Evolutionary conservation across 768 basidiomycete genomes (phyloP).

Genomic region (Boletus subcaerulescens): DNA sequence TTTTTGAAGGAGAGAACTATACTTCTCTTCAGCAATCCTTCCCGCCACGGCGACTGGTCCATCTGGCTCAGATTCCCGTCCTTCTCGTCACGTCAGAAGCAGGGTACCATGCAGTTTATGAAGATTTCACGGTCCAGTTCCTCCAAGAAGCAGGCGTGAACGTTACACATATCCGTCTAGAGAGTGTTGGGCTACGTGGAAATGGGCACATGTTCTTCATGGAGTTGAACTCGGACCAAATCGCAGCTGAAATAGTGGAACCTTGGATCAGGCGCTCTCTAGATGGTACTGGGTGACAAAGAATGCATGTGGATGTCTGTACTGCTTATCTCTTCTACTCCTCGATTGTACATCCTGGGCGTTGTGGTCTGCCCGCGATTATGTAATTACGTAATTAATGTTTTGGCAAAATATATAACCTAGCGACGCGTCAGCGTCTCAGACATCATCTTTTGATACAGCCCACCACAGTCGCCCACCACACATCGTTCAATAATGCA

Average conservation of each 20-base stretch:
- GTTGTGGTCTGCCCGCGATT: background rate
- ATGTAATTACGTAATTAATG: too few relatives aligned
- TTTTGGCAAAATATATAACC: too few relatives aligned
- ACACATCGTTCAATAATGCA: too few relatives aligned
- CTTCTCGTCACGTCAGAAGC: slow-evolving; percentile 48
- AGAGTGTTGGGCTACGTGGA: slow-evolving; percentile 45
- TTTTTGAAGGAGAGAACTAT: slow-evolving; percentile 28
- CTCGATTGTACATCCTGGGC: background rate
- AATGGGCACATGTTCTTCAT: slow-evolving; percentile 60
- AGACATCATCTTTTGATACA: too few relatives aligned
- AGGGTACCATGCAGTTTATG: slow-evolving; percentile 50
- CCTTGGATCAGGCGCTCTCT: slow-evolving; percentile 35
- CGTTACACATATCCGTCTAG: slow-evolving; percentile 40
- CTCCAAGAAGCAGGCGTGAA: slow-evolving; percentile 43
- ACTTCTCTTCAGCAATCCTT: slow-evolving; percentile 43
- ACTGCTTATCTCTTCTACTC: too few relatives aligned
- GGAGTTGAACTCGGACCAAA: slow-evolving; percentile 46
- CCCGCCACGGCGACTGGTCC: slow-evolving; percentile 42
- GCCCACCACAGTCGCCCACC: too few relatives aligned
- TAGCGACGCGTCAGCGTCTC: too few relatives aligned
- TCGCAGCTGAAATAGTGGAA: slow-evolving; percentile 39
- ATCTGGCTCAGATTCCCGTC: slow-evolving; percentile 43
- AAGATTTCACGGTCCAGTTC: slow-evolving; percentile 43
- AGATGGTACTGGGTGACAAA: background rate
- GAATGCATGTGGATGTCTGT: background rate